Percentiles rank a stretch among this genome's conserved stretches.
Evolutionary conservation across 495 filamentous ascomycete genomes (phyloP).

Genomic region (Neurospora sp.): DNA sequence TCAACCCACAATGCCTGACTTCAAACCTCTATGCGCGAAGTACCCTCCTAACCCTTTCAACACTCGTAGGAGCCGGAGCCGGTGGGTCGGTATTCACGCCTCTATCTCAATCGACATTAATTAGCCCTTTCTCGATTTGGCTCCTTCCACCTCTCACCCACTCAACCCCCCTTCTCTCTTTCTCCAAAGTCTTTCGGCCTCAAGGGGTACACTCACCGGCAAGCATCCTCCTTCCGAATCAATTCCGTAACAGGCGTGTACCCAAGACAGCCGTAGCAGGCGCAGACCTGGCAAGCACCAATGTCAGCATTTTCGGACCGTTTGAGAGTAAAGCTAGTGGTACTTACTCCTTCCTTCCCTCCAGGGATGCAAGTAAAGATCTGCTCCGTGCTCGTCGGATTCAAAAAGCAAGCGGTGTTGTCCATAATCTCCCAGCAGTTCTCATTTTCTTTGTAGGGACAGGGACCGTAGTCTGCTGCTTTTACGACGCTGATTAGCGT

Average conservation of each 20-base stretch:
- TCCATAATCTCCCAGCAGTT: constrained; percentile 20
- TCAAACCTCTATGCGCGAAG: neutral
- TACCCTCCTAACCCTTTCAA: neutral
- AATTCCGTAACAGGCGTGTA: constrained; percentile 7
- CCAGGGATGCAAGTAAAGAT: constrained; percentile 13
- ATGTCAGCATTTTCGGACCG: too few species aligned
- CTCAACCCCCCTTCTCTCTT: too few species aligned
- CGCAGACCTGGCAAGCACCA: constrained; percentile 7
- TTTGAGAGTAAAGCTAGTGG: too few species aligned
- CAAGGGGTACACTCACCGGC: neutral
- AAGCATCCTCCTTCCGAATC: constrained; percentile 11
- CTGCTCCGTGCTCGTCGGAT: constrained; percentile 8
- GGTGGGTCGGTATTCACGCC: neutral
- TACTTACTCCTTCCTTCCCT: constrained; percentile 6
- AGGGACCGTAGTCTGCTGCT: constrained; percentile 13
- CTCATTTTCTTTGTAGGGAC: constrained; percentile 12
- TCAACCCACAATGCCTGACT: too few species aligned
- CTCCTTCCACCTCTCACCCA: too few species aligned
- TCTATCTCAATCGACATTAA: rapidly evolving
- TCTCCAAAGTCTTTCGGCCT: too few species aligned
- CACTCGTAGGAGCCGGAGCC: neutral
- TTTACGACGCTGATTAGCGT: too few species aligned
- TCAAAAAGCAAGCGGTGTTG: constrained; percentile 16
- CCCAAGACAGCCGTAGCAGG: constrained; percentile 13
- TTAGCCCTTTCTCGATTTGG: neutral